These are phyloP conservation scores for Botryobasidium botryosum DNA, from an alignment of 768 basidiomycete species.

Conservation along the genomic window DNA sequence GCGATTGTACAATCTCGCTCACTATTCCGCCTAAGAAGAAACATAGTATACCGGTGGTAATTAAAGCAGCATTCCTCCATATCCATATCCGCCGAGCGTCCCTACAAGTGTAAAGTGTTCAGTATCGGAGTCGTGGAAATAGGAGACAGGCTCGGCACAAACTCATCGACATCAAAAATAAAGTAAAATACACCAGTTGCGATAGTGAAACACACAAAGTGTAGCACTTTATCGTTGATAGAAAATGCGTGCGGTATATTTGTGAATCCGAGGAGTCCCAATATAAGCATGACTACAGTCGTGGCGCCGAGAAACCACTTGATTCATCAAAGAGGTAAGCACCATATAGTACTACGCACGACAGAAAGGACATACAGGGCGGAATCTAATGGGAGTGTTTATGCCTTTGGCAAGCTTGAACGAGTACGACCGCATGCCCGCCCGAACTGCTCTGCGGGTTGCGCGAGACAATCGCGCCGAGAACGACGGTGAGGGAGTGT, in stretches of 20 bases:
- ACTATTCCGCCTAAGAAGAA: conserved; percentile 67
- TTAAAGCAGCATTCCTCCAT: conserved; percentile 57
- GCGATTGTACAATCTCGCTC: conserved; percentile 66
- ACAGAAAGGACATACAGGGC: background rate
- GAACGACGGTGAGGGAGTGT: too few relatives aligned
- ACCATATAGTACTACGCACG: too few relatives aligned
- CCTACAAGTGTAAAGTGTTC: conserved; percentile 22
- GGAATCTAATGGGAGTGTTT: background rate
- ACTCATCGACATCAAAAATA: conserved; percentile 81
- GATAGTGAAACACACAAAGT: conserved; percentile 57
- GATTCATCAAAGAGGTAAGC: background rate
- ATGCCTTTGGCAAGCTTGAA: background rate
- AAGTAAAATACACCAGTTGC: conserved; percentile 77
- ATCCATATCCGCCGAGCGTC: conserved; percentile 71
- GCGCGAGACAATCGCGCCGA: too few relatives aligned
- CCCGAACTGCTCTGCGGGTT: background rate
- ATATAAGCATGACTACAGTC: conserved; percentile 41
- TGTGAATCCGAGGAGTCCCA: conserved; percentile 66
- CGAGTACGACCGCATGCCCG: background rate
- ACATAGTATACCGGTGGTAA: conserved; percentile 52
- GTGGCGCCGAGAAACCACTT: conserved; percentile 78
- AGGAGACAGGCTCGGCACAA: conserved; percentile 17
- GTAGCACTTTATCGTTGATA: conserved; percentile 63
- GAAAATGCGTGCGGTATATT: conserved; percentile 46
- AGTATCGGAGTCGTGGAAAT: background rate